Evolutionary conservation across 1,284 basidiomycete species (phyloP).

Genomic region (Apiotrichum akiyoshidainum): DNA sequence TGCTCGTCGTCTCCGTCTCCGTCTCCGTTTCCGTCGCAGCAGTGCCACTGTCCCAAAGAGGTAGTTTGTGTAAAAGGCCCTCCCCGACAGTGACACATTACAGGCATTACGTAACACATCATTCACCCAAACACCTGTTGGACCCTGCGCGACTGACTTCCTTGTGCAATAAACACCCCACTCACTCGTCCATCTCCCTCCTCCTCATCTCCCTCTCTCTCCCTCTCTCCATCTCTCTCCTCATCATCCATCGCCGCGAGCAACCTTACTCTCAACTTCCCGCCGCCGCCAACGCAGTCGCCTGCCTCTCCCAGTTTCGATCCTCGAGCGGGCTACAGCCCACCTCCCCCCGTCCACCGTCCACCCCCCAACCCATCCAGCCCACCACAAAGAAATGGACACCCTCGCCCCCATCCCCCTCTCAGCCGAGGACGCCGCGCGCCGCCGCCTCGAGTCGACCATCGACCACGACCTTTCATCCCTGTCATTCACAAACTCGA

Average conservation of each 20-base stretch:
- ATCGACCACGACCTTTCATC: slow-evolving; percentile 47
- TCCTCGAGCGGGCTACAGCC: not conserved
- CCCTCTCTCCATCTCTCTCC: slow-evolving; percentile 1
- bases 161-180: slow-evolving; percentile 6
- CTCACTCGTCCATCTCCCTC: not conserved
- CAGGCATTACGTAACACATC: too few species aligned
- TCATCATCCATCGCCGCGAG: not conserved
- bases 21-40: too few species aligned
- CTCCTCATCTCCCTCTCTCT: not conserved
- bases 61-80: too few species aligned
- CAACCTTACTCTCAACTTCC: not conserved
- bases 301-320: not conserved
- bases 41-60: too few species aligned
- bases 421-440: slow-evolving; percentile 42
- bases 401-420: slow-evolving; percentile 38
- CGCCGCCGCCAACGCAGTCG: not conserved
- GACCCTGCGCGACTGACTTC: slow-evolving; percentile 1
- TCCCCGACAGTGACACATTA: too few species aligned
- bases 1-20: too few species aligned
- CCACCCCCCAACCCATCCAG: not conserved
- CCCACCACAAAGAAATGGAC: not conserved
- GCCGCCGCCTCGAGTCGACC: slow-evolving; percentile 44
- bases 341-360: not conserved
- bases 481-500: slow-evolving; percentile 33
- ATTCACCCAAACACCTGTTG: too few species aligned